These are phyloP conservation scores for Rhizopogon sp. DNA, from an alignment of 768 basidiomycete genomes.

Conservation along the genomic window DNA sequence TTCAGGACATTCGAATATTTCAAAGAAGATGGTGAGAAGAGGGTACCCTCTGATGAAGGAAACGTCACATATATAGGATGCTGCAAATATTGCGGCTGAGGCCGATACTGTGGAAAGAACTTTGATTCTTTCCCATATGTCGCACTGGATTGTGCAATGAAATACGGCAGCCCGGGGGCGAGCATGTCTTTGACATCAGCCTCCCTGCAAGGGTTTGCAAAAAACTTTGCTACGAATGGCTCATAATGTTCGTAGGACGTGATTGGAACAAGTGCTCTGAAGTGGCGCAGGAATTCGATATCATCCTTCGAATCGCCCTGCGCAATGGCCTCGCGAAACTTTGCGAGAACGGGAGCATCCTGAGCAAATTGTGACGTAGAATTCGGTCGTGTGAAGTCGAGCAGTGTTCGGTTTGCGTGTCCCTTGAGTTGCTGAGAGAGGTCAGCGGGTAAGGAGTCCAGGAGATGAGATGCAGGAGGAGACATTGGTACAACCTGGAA, in stretches of 20 bases:
- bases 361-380: conserved; percentile 6
- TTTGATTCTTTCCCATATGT: conserved; percentile 13
- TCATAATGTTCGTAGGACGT: conserved; percentile 14
- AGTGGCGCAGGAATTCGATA: conserved; percentile 4
- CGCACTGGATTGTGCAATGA: conserved; percentile 7
- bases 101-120: conserved; percentile 8
- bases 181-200: conserved; percentile 12
- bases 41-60: neutral
- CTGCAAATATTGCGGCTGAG: neutral
- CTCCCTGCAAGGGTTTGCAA: conserved; percentile 13
- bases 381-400: conserved; percentile 8
- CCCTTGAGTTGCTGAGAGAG: neutral
- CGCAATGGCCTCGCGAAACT: conserved; percentile 8
- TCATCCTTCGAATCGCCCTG: conserved; percentile 1
- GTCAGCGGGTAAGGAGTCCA: neutral
- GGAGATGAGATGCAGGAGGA: neutral
- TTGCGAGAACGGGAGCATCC: neutral
- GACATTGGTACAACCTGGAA: neutral
- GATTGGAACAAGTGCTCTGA: conserved; percentile 2
- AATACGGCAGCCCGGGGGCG: conserved; percentile 14
- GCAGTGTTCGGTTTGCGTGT: neutral
- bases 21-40: neutral
- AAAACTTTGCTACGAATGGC: conserved; percentile 12
- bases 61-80: neutral
- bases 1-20: neutral